Conservation (phyloP, 78 protist species). For the Dictyostelium firmibasis region DNA sequence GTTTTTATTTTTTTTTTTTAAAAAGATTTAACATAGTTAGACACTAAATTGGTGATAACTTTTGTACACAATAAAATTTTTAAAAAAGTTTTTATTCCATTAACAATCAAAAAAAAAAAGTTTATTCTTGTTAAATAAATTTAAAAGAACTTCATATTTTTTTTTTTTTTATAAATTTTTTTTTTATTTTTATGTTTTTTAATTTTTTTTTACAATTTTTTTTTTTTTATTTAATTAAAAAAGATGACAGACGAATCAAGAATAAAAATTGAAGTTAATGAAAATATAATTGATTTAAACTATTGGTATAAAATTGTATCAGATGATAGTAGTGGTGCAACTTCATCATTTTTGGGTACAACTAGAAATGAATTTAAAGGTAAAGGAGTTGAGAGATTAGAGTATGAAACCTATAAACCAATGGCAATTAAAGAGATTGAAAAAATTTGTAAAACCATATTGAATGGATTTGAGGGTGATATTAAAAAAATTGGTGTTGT, state of each 20-base stretch:
- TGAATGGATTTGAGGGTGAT: not conserved
- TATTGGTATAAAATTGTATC: not conserved
- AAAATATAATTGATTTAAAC: not conserved
- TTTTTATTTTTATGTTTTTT: too few species aligned
- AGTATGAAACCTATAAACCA: conserved; percentile 84
- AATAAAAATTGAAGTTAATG: conserved; percentile 7
- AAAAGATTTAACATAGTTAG: too few species aligned
- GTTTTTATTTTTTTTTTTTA: too few species aligned
- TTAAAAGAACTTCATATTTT: too few species aligned
- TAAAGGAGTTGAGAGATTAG: conserved; percentile 51
- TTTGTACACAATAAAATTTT: too few species aligned
- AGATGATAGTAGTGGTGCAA: conserved; percentile 61
- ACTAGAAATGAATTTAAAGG: conserved; percentile 80
- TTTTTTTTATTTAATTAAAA: not conserved
- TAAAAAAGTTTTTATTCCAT: too few species aligned
- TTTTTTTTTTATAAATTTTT: too few species aligned
- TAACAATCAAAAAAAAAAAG: too few species aligned
- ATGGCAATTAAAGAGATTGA: conserved; percentile 80
- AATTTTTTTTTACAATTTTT: too few species aligned
- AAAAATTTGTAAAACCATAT: conserved; percentile 8
- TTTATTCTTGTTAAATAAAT: too few species aligned
- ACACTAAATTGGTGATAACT: too few species aligned
- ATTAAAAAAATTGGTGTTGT: conserved; percentile 41
- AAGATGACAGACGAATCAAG: not conserved
- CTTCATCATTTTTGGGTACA: conserved; percentile 73